Evolutionary conservation across 805 yeast genomes (phyloP).

Genomic region (Yamadazyma phyllophila): DNA sequence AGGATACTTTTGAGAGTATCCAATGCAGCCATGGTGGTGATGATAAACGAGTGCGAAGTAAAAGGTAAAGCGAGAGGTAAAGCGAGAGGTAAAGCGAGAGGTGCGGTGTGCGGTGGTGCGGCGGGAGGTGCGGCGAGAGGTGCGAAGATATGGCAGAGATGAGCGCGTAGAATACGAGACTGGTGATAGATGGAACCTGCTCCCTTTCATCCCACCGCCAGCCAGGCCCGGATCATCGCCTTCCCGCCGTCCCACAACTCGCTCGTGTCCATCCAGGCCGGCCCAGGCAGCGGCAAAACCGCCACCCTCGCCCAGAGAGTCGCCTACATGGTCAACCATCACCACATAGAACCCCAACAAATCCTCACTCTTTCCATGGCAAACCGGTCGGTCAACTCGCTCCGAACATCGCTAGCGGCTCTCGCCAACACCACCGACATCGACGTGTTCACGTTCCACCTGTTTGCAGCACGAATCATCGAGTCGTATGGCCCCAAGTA

Average conservation of each 20-base stretch:
- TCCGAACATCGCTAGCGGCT: constrained; percentile 29
- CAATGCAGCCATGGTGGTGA: not conserved
- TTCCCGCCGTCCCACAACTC: constrained; percentile 37
- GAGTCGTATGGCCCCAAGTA: constrained; percentile 30
- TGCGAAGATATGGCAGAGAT: too few relatives aligned
- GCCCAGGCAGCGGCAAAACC: constrained; percentile 78
- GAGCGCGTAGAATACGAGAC: too few relatives aligned
- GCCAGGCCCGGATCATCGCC: constrained; percentile 22
- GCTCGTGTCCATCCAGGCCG: constrained; percentile 56
- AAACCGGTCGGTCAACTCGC: constrained; percentile 60
- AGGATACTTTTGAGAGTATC: not conserved
- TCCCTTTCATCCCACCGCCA: not conserved
- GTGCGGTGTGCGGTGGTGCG: too few relatives aligned
- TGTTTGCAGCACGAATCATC: constrained; percentile 52
- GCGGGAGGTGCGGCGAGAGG: too few relatives aligned
- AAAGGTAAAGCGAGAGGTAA: too few relatives aligned
- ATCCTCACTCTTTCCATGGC: constrained; percentile 66
- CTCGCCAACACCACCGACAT: constrained; percentile 18
- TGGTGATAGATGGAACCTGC: too few relatives aligned
- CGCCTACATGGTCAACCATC: constrained; percentile 40
- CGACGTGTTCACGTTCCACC: constrained; percentile 60
- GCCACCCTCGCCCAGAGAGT: constrained; percentile 55
- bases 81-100: too few relatives aligned
- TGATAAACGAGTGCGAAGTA: too few relatives aligned
- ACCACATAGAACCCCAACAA: constrained; percentile 46